A percentile compares a stretch with the other conserved stretches of the same genome.
These are phyloP conservation scores for Neurospora sp. DNA, from an alignment of 495 filamentous ascomycete species.

Conservation along the genomic window DNA sequence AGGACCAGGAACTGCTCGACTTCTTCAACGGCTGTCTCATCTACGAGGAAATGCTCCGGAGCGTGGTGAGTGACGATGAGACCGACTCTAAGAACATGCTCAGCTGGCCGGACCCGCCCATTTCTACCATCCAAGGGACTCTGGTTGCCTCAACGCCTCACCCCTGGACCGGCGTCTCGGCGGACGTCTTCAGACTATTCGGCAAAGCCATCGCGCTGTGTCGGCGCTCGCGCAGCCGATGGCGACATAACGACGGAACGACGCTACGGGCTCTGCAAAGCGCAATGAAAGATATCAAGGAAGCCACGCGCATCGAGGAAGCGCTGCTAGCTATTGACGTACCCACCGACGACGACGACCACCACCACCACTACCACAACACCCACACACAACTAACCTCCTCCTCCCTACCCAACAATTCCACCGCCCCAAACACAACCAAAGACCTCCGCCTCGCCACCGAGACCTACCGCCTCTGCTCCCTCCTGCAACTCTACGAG, in stretches of 20 bases:
- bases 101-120: slow-evolving; percentile 23
- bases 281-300: slow-evolving; percentile 23
- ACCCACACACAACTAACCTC: background rate
- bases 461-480: slow-evolving; percentile 23
- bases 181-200: slow-evolving; percentile 19
- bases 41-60: slow-evolving; percentile 27
- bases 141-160: slow-evolving; percentile 11
- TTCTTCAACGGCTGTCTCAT: slow-evolving; percentile 28
- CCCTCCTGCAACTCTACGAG: slow-evolving; percentile 24
- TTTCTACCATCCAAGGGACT: background rate
- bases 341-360: background rate
- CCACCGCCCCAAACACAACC: background rate
- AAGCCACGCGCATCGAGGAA: slow-evolving; percentile 18
- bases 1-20: slow-evolving; percentile 14
- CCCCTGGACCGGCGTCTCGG: slow-evolving; percentile 21
- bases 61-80: slow-evolving; percentile 27
- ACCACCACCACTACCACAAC: background rate
- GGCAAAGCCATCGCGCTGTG: slow-evolving; percentile 26
- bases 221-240: slow-evolving; percentile 21
- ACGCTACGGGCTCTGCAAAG: slow-evolving; percentile 19
- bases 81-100: slow-evolving; percentile 22
- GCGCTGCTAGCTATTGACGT: slow-evolving; percentile 10
- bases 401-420: background rate
- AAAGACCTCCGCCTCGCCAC: slow-evolving; percentile 12
- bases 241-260: slow-evolving; percentile 20